Conservation (phyloP, 768 basidiomycete genomes). For the Fomitopsis serialis region DNA sequence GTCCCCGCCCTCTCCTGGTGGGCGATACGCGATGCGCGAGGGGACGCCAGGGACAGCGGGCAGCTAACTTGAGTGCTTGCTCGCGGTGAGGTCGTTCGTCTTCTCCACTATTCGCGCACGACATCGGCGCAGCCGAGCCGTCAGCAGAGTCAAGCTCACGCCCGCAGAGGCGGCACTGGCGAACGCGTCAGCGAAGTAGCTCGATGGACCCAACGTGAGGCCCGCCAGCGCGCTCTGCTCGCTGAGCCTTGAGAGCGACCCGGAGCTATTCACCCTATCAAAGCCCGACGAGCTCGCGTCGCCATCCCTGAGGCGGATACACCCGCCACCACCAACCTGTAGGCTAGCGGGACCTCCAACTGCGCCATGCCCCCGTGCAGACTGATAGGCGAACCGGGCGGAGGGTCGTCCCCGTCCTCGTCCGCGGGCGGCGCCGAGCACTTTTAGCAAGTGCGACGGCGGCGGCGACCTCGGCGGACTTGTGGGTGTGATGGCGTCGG, state of each 20-base stretch:
- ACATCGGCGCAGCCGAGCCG: too few species aligned
- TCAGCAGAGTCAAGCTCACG: too few species aligned
- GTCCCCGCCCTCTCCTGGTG: conserved; percentile 9
- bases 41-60: conserved; percentile 10
- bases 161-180: too few species aligned
- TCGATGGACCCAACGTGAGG: too few species aligned
- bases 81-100: neutral
- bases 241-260: too few species aligned
- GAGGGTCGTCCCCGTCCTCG: too few species aligned
- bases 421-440: neutral
- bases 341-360: neutral
- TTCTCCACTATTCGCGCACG: too few species aligned
- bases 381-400: neutral
- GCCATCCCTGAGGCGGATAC: conserved; percentile 12
- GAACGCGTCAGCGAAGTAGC: too few species aligned
- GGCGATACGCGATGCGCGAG: conserved; percentile 9
- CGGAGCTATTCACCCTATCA: neutral
- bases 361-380: conserved; percentile 1
- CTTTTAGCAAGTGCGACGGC: conserved; percentile 9
- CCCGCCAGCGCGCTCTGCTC: too few species aligned
- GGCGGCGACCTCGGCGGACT: conserved; percentile 6
- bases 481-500: conserved; percentile 15
- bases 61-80: conserved; percentile 14
- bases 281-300: neutral
- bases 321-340: neutral